phyloP scores from a whole-genome alignment of 2,329 filamentous ascomycete species.

The Fusarium secorum region DNA sequence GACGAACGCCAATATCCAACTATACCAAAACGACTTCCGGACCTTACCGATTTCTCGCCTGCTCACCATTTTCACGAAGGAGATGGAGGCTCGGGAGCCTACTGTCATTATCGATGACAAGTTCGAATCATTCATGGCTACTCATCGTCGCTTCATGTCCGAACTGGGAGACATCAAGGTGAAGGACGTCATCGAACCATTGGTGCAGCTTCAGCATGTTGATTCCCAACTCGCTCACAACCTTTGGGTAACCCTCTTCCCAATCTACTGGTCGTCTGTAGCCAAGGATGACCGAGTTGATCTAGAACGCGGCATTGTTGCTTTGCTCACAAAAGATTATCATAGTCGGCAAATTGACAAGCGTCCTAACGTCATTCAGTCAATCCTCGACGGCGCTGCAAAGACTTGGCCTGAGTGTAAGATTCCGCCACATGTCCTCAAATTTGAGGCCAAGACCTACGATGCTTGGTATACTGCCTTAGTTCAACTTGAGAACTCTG shows the following conservation, averaged over 20 bases:
- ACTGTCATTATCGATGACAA: conserved; percentile 81
- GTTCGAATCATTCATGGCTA: conserved; percentile 79
- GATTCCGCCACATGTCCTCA: conserved; percentile 93
- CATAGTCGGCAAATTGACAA: conserved; percentile 94
- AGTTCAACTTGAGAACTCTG: conserved; percentile 87
- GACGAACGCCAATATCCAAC: conserved; percentile 77
- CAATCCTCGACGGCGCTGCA: conserved; percentile 86
- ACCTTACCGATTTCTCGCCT: conserved; percentile 77
- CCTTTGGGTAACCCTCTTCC: conserved; percentile 91
- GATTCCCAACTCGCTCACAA: conserved; percentile 83
- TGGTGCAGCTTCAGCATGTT: conserved; percentile 90
- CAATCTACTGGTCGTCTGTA: conserved; percentile 90
- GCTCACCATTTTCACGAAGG: conserved; percentile 76
- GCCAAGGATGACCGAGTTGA: conserved; percentile 88
- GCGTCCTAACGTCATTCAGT: conserved; percentile 93
- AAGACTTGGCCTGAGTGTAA: conserved; percentile 87
- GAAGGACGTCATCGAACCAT: conserved; percentile 86
- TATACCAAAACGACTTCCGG: conserved; percentile 86
- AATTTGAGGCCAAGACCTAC: conserved; percentile 92
- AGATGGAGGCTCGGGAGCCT: conserved; percentile 72
- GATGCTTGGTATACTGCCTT: conserved; percentile 98
- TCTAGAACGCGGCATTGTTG: conserved; percentile 89
- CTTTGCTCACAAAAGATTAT: conserved; percentile 91
- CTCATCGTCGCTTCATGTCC: conserved; percentile 82
- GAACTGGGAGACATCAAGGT: conserved; percentile 88